Evolutionary conservation across 768 basidiomycete species (phyloP), one percentile per base, ranked within the genome.

Genomic region (Sporobolomyces roseus): DNA sequence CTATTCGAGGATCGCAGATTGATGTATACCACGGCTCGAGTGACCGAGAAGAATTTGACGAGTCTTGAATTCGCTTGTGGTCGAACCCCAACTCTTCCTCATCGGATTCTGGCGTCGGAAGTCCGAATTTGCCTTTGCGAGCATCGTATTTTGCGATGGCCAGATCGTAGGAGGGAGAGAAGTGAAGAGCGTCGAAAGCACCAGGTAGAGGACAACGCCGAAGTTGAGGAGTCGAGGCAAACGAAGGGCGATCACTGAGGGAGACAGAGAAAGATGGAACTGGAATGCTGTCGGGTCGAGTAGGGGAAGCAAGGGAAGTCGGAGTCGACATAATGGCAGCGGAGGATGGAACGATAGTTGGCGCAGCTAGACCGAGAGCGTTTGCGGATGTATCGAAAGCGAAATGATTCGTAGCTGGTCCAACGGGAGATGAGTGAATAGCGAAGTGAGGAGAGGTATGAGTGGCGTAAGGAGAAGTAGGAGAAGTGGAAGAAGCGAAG

Each of bases 121-220:
- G 64, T 8, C 71, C 71, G n/a, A 66, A 73, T 64, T 73, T 73
- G 7, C 71, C 71, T 17, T 30, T 36, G 2, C 56, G 33, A 17
- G 61, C 51, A 14, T 66, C 64, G 62, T 73, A 73, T 38, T 61
- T 66, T 30, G 29, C 61, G 50, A 62, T 60, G 3, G 49, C 17
- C 0, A 27, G 1, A 10, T 23, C 23, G 32, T 66, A 62, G 10
- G 48, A 48, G 1, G 33, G 19, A 1, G 51, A 64, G 45, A 73
- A 73, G 3, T 49, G 25, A n/a, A 73, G 16, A 9, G 64, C 27
- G 0, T 63, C 61, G 53, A 60, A 73, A n/a, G 10, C 32, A 46
- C 33, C 46, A 3, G 45, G n/a, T 8, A 23, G 36, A 41, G 12
- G 17, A 32, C 43, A 16, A 17, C 46, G 68, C 2, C 45, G 68